phyloP scores from a whole-genome alignment of 1,139 yeast genomes.

The Protomyces pachydermus region DNA sequence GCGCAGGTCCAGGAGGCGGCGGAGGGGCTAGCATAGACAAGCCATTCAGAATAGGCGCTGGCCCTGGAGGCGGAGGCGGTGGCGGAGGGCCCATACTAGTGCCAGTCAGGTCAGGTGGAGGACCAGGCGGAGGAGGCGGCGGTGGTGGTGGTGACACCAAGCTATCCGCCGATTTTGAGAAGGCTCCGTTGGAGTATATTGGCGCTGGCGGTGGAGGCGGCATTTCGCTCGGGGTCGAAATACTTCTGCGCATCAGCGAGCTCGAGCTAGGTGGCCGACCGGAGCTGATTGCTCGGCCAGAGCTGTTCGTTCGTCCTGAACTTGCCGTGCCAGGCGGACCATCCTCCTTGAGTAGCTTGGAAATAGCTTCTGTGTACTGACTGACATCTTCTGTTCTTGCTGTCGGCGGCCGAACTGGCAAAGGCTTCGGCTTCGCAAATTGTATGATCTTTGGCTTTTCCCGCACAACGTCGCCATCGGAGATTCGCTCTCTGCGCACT shows the following conservation, averaged over 20 bases:
- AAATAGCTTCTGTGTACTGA: not conserved
- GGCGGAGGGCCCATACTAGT: conserved; percentile 37
- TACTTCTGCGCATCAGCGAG: not conserved
- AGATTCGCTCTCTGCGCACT: not conserved
- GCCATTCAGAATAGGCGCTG: conserved; percentile 26
- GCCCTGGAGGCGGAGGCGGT: conserved; percentile 33
- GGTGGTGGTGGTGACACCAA: conserved; percentile 35
- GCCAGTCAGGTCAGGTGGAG: conserved; percentile 35
- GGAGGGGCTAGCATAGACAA: conserved; percentile 40
- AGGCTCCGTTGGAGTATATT: conserved; percentile 7
- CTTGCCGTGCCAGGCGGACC: not conserved
- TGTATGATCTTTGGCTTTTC: conserved; percentile 25
- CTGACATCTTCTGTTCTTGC: not conserved
- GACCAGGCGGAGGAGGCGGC: conserved; percentile 38
- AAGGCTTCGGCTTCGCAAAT: conserved; percentile 14
- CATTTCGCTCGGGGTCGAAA: conserved; percentile 1
- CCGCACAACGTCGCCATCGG: conserved; percentile 8
- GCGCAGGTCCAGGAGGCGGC: conserved; percentile 42
- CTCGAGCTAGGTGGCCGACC: not conserved
- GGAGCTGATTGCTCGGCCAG: not conserved
- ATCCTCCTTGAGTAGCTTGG: not conserved
- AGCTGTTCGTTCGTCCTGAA: not conserved
- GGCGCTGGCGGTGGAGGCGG: not conserved
- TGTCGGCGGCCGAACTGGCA: conserved; percentile 6
- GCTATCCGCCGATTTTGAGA: conserved; percentile 29